These are phyloP conservation scores for Diaporthe humulicola DNA, from an alignment of 2,329 filamentous ascomycete species.

Conservation along the genomic window DNA sequence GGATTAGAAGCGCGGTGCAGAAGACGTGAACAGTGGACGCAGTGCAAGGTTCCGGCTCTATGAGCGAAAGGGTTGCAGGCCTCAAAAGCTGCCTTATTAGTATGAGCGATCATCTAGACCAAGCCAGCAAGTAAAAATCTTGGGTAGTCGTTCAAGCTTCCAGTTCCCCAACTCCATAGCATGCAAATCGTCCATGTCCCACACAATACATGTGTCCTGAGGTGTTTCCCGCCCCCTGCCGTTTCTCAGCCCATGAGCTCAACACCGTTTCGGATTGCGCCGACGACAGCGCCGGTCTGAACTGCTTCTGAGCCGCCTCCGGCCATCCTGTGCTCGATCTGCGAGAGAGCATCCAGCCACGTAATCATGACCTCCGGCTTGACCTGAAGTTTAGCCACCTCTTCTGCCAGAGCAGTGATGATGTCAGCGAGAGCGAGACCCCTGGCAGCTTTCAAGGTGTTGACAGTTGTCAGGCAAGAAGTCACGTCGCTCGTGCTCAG, in stretches of 20 bases:
- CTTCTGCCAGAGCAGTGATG: conserved; percentile 86
- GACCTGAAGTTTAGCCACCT: conserved; percentile 86
- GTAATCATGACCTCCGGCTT: conserved; percentile 87
- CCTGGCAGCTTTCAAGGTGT: conserved; percentile 85
- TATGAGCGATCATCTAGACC: conserved; percentile 23
- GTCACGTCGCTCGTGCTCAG: conserved; percentile 89
- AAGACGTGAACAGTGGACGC: not conserved
- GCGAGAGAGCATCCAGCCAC: conserved; percentile 91
- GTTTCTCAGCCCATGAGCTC: conserved; percentile 68
- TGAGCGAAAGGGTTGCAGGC: not conserved
- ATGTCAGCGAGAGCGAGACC: conserved; percentile 95
- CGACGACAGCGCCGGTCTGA: conserved; percentile 93
- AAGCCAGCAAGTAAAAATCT: conserved; percentile 16
- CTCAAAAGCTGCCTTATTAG: not conserved
- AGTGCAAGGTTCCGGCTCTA: not conserved
- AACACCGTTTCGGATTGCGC: conserved; percentile 87
- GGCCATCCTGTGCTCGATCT: conserved; percentile 92
- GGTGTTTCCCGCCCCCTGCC: not conserved
- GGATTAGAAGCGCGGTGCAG: not conserved
- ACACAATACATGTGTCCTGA: not conserved
- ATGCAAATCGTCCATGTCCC: conserved; percentile 26
- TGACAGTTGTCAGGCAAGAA: conserved; percentile 88
- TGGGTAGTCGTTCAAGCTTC: conserved; percentile 18
- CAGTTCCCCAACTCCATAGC: conserved; percentile 31
- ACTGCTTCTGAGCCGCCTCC: conserved; percentile 88